A percentile compares a stretch with the other conserved stretches of the same genome.
Evolutionary conservation across 495 filamentous ascomycete species (phyloP).

Genomic region (Cercophora samala): DNA sequence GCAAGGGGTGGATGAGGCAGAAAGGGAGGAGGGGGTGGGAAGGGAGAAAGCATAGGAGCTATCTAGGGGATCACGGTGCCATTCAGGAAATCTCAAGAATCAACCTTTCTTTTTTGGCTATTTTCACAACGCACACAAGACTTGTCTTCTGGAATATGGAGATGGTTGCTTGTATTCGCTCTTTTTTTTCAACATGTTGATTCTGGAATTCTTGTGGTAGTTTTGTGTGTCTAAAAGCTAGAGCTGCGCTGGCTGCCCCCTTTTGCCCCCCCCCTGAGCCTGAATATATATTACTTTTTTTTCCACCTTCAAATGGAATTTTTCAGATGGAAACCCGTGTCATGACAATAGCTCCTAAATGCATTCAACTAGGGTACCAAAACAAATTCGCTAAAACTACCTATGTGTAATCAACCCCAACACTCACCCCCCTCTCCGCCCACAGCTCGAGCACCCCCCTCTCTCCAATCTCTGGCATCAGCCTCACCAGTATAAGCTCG

Average conservation of each 20-base stretch:
- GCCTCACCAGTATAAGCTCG: constrained; percentile 70
- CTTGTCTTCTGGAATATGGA: background rate
- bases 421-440: constrained; percentile 60
- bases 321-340: too few relatives aligned
- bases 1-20: background rate
- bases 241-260: background rate
- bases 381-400: background rate
- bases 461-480: constrained; percentile 82
- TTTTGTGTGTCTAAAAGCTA: background rate
- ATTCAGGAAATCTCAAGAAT: background rate
- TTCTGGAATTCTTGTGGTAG: background rate
- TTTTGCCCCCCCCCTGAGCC: background rate
- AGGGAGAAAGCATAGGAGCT: background rate
- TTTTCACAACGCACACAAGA: background rate
- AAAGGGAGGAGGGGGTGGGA: background rate
- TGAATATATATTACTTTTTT: background rate
- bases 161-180: background rate
- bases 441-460: constrained; percentile 67
- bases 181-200: background rate
- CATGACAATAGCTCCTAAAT: background rate
- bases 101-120: background rate
- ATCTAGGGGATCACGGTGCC: background rate
- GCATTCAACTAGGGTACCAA: background rate
- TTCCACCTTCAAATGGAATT: background rate
- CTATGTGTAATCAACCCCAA: constrained; percentile 19